These are phyloP conservation scores for Paramecium primaurelia DNA, from an alignment of 73 alveolate genomes.

Conservation along the genomic window DNA sequence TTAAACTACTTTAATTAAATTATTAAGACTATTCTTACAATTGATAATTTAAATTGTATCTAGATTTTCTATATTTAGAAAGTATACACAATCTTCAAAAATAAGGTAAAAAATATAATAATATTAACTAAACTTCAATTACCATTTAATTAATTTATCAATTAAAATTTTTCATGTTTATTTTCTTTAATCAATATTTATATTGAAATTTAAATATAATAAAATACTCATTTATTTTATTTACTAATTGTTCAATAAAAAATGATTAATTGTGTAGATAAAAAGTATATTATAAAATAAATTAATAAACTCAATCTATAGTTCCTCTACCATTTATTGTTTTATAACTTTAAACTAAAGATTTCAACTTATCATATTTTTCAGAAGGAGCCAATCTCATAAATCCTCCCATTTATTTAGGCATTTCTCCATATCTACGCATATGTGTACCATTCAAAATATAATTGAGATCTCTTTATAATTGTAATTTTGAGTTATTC, in stretches of 20 bases:
- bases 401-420: slow-evolving; percentile 53
- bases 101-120: not conserved
- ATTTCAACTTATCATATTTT: not conserved
- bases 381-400: slow-evolving; percentile 14
- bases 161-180: too few relatives aligned
- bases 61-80: not conserved
- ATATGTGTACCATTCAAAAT: slow-evolving; percentile 84
- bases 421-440: slow-evolving; percentile 87
- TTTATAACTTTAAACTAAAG: not conserved
- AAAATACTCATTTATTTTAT: not conserved
- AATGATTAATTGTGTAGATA: too few relatives aligned
- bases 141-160: too few relatives aligned
- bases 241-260: not conserved
- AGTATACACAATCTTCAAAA: not conserved
- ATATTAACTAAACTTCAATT: too few relatives aligned
- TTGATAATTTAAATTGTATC: not conserved
- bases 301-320: not conserved
- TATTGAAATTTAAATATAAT: too few relatives aligned
- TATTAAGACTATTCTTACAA: not conserved
- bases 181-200: too few relatives aligned
- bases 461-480: slow-evolving; percentile 87
- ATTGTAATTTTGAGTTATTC: slow-evolving; percentile 70
- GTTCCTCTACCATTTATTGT: slow-evolving; percentile 25
- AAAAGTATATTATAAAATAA: not conserved
- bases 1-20: not conserved